Conservation (phyloP, 805 yeast genomes). For the Barnettozyma sucrosica region DNA sequence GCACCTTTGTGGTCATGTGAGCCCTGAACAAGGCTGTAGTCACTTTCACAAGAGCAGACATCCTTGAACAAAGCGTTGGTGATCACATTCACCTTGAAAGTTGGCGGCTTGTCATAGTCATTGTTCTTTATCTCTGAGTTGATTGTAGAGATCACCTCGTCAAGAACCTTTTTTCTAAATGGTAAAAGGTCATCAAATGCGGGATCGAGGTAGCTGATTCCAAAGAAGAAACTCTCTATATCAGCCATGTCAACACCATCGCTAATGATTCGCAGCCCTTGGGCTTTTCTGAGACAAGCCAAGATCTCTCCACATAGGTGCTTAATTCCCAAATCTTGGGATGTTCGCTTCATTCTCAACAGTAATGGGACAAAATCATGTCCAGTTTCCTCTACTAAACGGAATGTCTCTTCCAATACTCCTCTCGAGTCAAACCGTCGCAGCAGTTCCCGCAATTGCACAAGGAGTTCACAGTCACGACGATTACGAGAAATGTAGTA, state of each 20-base stretch:
- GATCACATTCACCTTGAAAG: slow-evolving; percentile 12
- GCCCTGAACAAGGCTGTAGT: background rate
- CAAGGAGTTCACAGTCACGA: slow-evolving; percentile 2
- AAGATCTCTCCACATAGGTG: slow-evolving; percentile 11
- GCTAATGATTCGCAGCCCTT: background rate
- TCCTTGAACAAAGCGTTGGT: slow-evolving; percentile 3
- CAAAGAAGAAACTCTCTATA: slow-evolving; percentile 12
- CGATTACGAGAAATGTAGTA: slow-evolving; percentile 8
- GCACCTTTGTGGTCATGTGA: background rate
- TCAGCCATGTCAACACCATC: background rate
- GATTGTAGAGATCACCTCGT: slow-evolving; percentile 3
- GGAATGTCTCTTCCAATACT: slow-evolving; percentile 9
- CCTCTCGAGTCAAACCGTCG: background rate
- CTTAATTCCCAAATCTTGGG: slow-evolving; percentile 9
- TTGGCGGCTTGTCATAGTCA: slow-evolving; percentile 1
- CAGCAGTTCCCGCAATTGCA: background rate
- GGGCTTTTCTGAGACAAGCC: slow-evolving; percentile 9
- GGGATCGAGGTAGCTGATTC: slow-evolving; percentile 14
- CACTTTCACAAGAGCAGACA: background rate
- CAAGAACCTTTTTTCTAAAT: slow-evolving; percentile 9
- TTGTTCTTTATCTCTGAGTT: background rate
- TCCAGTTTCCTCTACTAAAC: slow-evolving; percentile 2
- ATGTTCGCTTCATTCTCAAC: slow-evolving; percentile 6
- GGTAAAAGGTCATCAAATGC: slow-evolving; percentile 18
- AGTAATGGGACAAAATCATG: slow-evolving; percentile 12